Base-by-base conservation (phyloP, 306 rosid genomes). In the Cucumis cinereus region DNA sequence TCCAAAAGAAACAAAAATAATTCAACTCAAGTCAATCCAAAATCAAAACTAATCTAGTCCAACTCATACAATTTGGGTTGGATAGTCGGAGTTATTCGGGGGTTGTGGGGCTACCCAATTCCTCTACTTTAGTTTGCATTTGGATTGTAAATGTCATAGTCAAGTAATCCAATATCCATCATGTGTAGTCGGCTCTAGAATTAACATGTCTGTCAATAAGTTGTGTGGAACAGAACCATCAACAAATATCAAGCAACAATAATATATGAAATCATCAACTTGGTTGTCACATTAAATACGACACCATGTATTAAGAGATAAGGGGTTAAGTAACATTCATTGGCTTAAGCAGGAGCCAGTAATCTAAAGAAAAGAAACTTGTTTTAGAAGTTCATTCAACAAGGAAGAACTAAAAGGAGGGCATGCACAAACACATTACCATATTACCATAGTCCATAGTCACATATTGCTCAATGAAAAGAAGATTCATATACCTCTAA, bases 71-170 rank as follows among this genome's bases (percentile, higher is more conserved):
- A 26, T 26, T 26, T 26, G 30, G 30, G 2, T 26, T 1, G 30
- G 30, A 26, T 26, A 26, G 30, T 26, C n/a, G n/a, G n/a, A n/a
- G n/a, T n/a, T n/a, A n/a, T n/a, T n/a, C n/a, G n/a, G n/a, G n/a
- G n/a, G n/a, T n/a, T n/a, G n/a, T n/a, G n/a, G n/a, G n/a, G n/a
- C n/a, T n/a, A 36, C 60, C 97, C 97, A 71, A 93, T 91, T 61
- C 97, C 98, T 79, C 88, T 88, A 82, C 88, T 88, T 79, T 93
- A 93, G 79, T 86, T 90, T 10, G 94, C 89, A 79, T 83, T 84
- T 28, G 23, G 80, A 77, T 78, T 83, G 79, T 88, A 93, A 67
- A 93, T 81, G 28, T 88, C 91, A 78, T 79, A 84, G 80, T 90
- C 77, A 47, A 91, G 92, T 79, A 93, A 84, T 52, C 96, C 98